Base-by-base conservation (phyloP, 1,284 basidiomycete genomes). In the Trichosporon ovoides region DNA sequence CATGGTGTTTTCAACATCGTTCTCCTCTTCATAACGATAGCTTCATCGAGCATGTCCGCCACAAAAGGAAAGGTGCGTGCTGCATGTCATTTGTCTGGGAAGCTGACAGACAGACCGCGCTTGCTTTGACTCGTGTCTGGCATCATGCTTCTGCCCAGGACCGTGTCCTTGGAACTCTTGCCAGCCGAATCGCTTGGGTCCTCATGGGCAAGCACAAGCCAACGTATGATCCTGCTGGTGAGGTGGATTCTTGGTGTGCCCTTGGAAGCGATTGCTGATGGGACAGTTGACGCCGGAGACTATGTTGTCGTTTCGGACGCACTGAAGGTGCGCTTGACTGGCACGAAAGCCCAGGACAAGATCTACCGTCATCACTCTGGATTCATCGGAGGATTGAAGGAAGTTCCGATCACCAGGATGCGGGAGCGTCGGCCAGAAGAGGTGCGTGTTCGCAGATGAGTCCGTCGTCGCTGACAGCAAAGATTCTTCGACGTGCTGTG, bases 191-290 rank as follows among this genome's bases (percentile, higher is more conserved):
- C 71, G 96, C 96, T 0, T 84, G 89, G 58, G 90, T 92, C 24
- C 83, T 98, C 56, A 98, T 98, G 94, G 96, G 96, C 74, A 98
- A 98, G 80, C 91, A 98, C 78, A 99, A 98, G 76, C 95, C 96
- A 18, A 91, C 96, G 53, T 98, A 91, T 69, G 91, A 98, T 78
- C 91, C 90, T 20, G 83, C 86, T 66, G 85, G 92, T 91, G 67
- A 61, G 85, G 79, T 2, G 18, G 34, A 50, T 7, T 2, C 4
- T 22, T 37, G 11, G 3, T 37, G 35, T 37, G 13, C 14, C 7
- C 14, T 9, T 18, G 9, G 5, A 19, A 40, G 19, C 40, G 16
- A 12, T 16, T 3, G 12, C 49, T 51, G 33, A 34, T 11, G 10
- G 19, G 14, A 0, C 61, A 94, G 93, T 87, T 64, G 93, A 96